phyloP scores from a whole-genome alignment of 2,329 filamentous ascomycete species.

The Fusarium domesticum region DNA sequence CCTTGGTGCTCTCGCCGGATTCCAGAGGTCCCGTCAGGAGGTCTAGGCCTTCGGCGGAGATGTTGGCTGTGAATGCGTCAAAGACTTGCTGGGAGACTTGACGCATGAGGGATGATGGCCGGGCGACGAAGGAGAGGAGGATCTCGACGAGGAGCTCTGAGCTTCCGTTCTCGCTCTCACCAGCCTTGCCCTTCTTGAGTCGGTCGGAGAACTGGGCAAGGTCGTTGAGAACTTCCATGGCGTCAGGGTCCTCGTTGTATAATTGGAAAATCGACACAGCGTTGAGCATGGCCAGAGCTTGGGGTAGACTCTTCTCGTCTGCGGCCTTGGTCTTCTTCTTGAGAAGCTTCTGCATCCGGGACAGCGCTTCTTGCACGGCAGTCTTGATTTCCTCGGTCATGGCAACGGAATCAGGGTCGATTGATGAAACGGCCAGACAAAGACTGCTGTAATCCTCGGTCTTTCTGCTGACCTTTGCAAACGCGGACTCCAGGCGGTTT shows the following conservation, averaged over 20 bases:
- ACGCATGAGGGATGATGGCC: constrained; percentile 78
- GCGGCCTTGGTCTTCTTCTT: constrained; percentile 38
- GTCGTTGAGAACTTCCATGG: constrained; percentile 77
- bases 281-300: constrained; percentile 76
- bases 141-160: constrained; percentile 82
- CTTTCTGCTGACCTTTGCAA: constrained; percentile 55
- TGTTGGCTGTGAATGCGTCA: constrained; percentile 70
- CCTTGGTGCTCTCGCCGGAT: constrained; percentile 75
- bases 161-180: constrained; percentile 52
- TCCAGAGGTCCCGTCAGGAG: constrained; percentile 65
- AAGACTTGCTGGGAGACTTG: constrained; percentile 89
- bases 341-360: constrained; percentile 51
- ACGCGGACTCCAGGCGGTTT: constrained; percentile 55
- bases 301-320: constrained; percentile 43
- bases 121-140: constrained; percentile 82
- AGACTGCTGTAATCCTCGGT: constrained; percentile 52
- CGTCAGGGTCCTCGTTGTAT: constrained; percentile 86
- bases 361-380: constrained; percentile 51
- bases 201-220: constrained; percentile 72
- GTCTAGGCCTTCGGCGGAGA: constrained; percentile 70
- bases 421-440: constrained; percentile 52
- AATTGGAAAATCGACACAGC: constrained; percentile 82
- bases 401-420: constrained; percentile 49
- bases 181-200: constrained; percentile 47
- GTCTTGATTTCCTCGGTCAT: constrained; percentile 56